Conservation (phyloP, 257 asterid genomes). For the Capsicum rhomboideum region DNA sequence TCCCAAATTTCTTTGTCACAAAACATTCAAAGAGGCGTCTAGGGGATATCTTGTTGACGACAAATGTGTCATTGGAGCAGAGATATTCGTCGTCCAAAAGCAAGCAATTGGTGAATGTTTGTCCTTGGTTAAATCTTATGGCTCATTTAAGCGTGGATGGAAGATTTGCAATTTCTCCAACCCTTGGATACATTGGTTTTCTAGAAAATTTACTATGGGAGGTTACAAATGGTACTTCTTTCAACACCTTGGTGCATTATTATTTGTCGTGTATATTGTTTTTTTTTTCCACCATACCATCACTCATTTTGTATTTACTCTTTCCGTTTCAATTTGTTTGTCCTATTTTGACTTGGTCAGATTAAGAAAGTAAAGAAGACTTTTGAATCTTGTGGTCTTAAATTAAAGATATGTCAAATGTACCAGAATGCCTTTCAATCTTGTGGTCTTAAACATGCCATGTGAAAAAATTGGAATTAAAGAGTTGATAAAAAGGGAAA, state of each 20-base stretch:
- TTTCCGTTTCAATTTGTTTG: too few species aligned
- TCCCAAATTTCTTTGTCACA: constrained; percentile 4
- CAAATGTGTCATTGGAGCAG: too few species aligned
- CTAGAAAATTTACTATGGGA: neutral
- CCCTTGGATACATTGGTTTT: neutral
- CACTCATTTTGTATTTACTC: neutral
- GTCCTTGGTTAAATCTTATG: neutral
- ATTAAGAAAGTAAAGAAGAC: too few species aligned
- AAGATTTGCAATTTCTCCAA: neutral
- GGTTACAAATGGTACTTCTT: neutral
- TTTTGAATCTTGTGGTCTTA: too few species aligned
- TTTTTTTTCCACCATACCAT: neutral
- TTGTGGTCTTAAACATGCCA: too few species aligned
- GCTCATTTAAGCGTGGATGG: too few species aligned
- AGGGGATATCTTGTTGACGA: constrained; percentile 5
- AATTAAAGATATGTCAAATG: too few species aligned
- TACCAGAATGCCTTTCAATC: too few species aligned
- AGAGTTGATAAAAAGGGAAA: too few species aligned
- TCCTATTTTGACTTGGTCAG: too few species aligned
- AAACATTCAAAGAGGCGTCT: neutral
- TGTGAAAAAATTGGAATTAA: too few species aligned
- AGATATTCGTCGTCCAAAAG: too few species aligned
- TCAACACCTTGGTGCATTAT: neutral
- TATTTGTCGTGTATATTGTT: neutral
- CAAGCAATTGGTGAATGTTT: neutral